phyloP scores from a whole-genome alignment of 2,329 filamentous ascomycete genomes.

The Penicillium sp. region DNA sequence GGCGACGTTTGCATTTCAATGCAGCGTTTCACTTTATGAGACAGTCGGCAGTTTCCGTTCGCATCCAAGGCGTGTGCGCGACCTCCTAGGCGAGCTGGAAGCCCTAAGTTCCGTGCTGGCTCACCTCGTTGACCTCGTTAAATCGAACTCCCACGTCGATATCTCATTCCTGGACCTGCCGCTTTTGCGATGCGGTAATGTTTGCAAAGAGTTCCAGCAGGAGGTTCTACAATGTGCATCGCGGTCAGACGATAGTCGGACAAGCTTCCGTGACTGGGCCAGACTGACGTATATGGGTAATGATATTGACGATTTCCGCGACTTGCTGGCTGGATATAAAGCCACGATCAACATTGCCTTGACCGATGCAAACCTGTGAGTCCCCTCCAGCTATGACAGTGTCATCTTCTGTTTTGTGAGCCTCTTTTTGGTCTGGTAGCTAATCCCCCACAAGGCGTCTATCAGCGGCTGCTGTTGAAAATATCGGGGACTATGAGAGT shows the following conservation, averaged over 20 bases:
- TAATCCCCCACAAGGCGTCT: constrained; percentile 32
- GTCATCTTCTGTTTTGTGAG: neutral
- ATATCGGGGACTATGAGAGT: constrained; percentile 26
- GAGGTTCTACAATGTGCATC: constrained; percentile 42
- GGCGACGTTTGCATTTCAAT: constrained; percentile 45
- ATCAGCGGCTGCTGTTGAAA: constrained; percentile 36
- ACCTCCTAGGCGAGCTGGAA: constrained; percentile 47
- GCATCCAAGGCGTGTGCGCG: constrained; percentile 44
- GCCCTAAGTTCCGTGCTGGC: constrained; percentile 44
- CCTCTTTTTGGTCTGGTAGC: constrained; percentile 8
- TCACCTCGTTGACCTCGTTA: constrained; percentile 37
- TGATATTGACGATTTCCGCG: constrained; percentile 48
- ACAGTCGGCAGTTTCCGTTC: constrained; percentile 44
- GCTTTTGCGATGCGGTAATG: constrained; percentile 47
- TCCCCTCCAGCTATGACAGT: constrained; percentile 12
- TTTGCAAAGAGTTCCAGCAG: constrained; percentile 49
- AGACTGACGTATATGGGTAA: constrained; percentile 51
- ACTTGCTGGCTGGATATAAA: constrained; percentile 48
- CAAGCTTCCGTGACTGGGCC: constrained; percentile 53
- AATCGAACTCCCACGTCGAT: constrained; percentile 29
- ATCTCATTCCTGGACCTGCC: constrained; percentile 42
- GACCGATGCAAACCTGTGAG: constrained; percentile 47
- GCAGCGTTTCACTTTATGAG: constrained; percentile 43
- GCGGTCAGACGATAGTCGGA: constrained; percentile 37
- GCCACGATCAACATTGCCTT: constrained; percentile 49